These are phyloP conservation scores for Dichotomopilus funicola DNA, from an alignment of 2,329 filamentous ascomycete genomes.

Conservation along the genomic window DNA sequence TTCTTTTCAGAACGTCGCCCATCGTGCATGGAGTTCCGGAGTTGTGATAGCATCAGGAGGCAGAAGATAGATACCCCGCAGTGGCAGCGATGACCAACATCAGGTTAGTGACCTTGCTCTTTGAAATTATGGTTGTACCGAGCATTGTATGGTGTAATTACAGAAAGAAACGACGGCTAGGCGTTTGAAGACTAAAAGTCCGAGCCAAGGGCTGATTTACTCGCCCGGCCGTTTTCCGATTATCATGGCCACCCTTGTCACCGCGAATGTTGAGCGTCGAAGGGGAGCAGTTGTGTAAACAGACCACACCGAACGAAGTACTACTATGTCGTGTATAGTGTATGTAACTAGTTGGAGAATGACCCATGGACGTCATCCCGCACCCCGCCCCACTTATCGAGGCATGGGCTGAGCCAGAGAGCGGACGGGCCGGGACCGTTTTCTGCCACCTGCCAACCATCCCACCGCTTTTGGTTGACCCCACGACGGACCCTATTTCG, in stretches of 20 bases:
- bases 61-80: constrained; percentile 1
- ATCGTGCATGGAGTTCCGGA: neutral
- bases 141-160: neutral
- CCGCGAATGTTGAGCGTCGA: too few relatives aligned
- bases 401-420: neutral
- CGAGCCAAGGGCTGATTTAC: too few relatives aligned
- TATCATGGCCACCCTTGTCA: too few relatives aligned
- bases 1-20: neutral
- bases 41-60: neutral
- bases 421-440: neutral
- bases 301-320: too few relatives aligned
- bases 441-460: constrained; percentile 14
- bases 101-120: neutral
- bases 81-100: neutral
- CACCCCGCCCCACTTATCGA: neutral
- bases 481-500: constrained; percentile 41
- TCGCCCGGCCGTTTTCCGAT: too few relatives aligned
- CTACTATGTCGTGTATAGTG: too few relatives aligned
- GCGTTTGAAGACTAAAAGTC: too few relatives aligned
- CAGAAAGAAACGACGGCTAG: too few relatives aligned
- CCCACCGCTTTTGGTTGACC: constrained; percentile 17
- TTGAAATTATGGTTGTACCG: neutral
- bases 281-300: too few relatives aligned
- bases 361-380: too few relatives aligned
- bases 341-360: too few relatives aligned